These are phyloP conservation scores for Daldinia decipiens DNA, from an alignment of 495 filamentous ascomycete genomes.

Conservation along the genomic window DNA sequence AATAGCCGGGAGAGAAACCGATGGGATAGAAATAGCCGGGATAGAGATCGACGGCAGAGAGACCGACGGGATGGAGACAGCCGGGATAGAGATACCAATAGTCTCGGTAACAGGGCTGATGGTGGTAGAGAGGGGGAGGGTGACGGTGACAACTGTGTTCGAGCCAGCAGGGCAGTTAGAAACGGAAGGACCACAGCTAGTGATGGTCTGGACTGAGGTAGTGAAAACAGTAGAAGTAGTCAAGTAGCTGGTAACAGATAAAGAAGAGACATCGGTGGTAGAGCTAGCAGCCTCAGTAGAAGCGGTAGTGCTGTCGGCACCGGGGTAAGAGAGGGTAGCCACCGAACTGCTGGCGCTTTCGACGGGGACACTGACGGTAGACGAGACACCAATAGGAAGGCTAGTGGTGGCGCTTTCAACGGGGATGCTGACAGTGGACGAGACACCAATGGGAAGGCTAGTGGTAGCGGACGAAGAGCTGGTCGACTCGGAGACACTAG, in stretches of 20 bases:
- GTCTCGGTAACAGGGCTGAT: slow-evolving; percentile 63
- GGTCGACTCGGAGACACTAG: slow-evolving; percentile 14
- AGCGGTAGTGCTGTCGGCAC: slow-evolving; percentile 37
- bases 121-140: slow-evolving; percentile 71
- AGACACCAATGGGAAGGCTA: slow-evolving; percentile 19
- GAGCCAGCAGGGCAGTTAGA: slow-evolving; percentile 68
- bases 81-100: slow-evolving; percentile 37
- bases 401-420: slow-evolving; percentile 29
- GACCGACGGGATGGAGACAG: slow-evolving; percentile 32
- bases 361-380: slow-evolving; percentile 25
- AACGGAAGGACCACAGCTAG: slow-evolving; percentile 66
- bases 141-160: slow-evolving; percentile 62
- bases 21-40: too few species aligned
- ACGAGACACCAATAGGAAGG: slow-evolving; percentile 17
- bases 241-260: slow-evolving; percentile 51
- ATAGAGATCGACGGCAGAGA: too few species aligned
- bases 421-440: slow-evolving; percentile 29
- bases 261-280: slow-evolving; percentile 36
- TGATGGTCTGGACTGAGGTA: slow-evolving; percentile 68
- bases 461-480: slow-evolving; percentile 22
- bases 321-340: slow-evolving; percentile 33
- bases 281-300: slow-evolving; percentile 26
- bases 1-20: too few species aligned
- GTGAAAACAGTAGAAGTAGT: slow-evolving; percentile 70
- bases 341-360: slow-evolving; percentile 32